Evolutionary conservation across 2,329 filamentous ascomycete species (phyloP), one percentile per base, ranked within the genome.

Genomic region (Xylaria sp.): DNA sequence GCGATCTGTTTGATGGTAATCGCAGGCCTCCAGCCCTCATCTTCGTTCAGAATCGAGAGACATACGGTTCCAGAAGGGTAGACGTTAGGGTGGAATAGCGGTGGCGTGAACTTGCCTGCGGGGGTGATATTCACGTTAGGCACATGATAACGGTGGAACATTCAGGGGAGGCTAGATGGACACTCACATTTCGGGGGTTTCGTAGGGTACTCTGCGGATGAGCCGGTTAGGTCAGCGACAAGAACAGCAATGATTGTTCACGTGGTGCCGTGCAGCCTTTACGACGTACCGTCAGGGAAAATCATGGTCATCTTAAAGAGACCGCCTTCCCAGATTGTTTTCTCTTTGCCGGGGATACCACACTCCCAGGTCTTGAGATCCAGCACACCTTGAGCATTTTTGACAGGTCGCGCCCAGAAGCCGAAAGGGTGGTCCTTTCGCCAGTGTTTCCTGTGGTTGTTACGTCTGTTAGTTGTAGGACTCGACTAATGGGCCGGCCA

Each of bases 1-100:
- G 98, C 88, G 72, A 99, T 98, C 82, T 98, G 94, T 83, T 98
- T 98, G 80, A 99, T 93, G 0, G 96, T 99, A 77, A 99, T 99
- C 6, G 96, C 95, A 0, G 96, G 97, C 81, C 97, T 97, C 96
- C 97, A 99, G 6, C 93, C 94, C 80, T 99, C 96, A 76, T 99
- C 96, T 81, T 99, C 97, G 82, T 98, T 99, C 73, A 99, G 84
- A 74, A 99, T 99, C 32, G 93, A 97, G 25, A 99, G 87, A 79
- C 96, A 99, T 70, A 99, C 96, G 57, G 96, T 99, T 74, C 96
- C 97, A 0, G 95, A 98, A 0, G 96, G 96, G 80, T 99, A 99
- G 74, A 99, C 96, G 80, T 99, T 99, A 0, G 96, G 96, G 78
- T 99, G 96, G 84, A 99, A 99, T 48, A 99, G 89, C 25, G 96